A percentile compares a stretch with the other conserved stretches of the same genome.
Conservation (phyloP, 495 filamentous ascomycete genomes). For the Aspergillus avenaceus region DNA sequence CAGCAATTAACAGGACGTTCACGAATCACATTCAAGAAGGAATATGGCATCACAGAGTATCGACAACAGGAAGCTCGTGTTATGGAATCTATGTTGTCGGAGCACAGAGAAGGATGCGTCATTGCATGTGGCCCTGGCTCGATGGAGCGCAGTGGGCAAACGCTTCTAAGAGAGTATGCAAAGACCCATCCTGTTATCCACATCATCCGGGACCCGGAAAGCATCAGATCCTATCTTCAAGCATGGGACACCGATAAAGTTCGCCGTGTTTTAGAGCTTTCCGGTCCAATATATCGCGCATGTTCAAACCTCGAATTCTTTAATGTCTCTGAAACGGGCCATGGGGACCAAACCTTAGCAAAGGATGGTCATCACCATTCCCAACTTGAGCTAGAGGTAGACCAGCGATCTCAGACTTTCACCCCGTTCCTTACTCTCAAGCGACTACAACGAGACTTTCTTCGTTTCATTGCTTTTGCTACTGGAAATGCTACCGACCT, state of each 20-base stretch:
- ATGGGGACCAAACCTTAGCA: slow-evolving; percentile 12
- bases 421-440: slow-evolving; percentile 64
- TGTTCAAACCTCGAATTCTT: slow-evolving; percentile 78
- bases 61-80: slow-evolving; percentile 58
- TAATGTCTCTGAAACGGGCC: slow-evolving; percentile 51
- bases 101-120: slow-evolving; percentile 59
- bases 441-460: slow-evolving; percentile 65
- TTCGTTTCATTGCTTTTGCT: slow-evolving; percentile 62
- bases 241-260: slow-evolving; percentile 52
- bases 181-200: slow-evolving; percentile 67
- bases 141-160: slow-evolving; percentile 43
- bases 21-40: slow-evolving; percentile 55
- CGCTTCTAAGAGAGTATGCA: slow-evolving; percentile 42
- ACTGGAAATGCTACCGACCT: slow-evolving; percentile 49
- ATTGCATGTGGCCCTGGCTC: slow-evolving; percentile 64
- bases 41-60: slow-evolving; percentile 57
- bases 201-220: slow-evolving; percentile 61
- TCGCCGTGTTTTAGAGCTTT: slow-evolving; percentile 49
- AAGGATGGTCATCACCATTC: slow-evolving; percentile 29
- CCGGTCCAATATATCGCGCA: slow-evolving; percentile 48
- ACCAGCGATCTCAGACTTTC: slow-evolving; percentile 32
- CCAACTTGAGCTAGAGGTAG: slow-evolving; percentile 27
- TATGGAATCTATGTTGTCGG: slow-evolving; percentile 58
- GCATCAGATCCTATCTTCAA: slow-evolving; percentile 59
- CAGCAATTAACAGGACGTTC: slow-evolving; percentile 61